Base-by-base conservation (phyloP, 2,329 filamentous ascomycete genomes). In the Phyllosticta paracitricarpa region DNA sequence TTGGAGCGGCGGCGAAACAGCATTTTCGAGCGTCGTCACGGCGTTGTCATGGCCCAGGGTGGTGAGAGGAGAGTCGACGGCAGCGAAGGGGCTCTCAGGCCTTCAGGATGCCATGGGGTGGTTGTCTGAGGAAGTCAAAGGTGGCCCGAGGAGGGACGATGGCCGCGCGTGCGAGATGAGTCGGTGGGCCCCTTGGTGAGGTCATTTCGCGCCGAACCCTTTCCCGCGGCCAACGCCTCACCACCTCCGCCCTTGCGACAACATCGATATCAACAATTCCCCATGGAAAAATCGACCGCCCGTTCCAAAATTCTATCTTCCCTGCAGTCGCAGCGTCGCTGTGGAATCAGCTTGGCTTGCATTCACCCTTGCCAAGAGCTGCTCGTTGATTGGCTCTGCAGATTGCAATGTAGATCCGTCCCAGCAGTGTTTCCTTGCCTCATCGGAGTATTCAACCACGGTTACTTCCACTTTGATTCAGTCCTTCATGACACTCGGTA, bases 1-100 rank as follows among this genome's bases (percentile, higher is more conserved):
- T 58, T 62, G 35, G 60, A 58, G 56, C 56, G 52, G 52, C 56
- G 60, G 56, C 60, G 59, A 51, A 52, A 51, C 35, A 35, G 48
- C 59, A 57, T 54, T 25, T 57, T 9, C n/a, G 26, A 55, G 28
- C 28, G 28, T 30, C 28, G 28, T 30, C 9, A 30, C 28, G 9
- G 28, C 28, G 54, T 24, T 51, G 22, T 56, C 58, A 61, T 61
- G 58, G 58, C 58, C 40, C 40, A 48, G 54, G 12, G 24, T 19
- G 48, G 40, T 33, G 14, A 48, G 40, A 48, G 40, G 14, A 48
- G 40, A n/a, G 40, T 48, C 17, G 40, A n/a, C 40, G 6, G 22
- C 54, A 30, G 35, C 26, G 40, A 19, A 51, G 54, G 24, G 33
- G 33, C 52, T 33, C 28, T 51, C 30, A 54, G 58, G 52, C 14